phyloP scores from a whole-genome alignment of 805 yeast species.

The Ogataea henricii region DNA sequence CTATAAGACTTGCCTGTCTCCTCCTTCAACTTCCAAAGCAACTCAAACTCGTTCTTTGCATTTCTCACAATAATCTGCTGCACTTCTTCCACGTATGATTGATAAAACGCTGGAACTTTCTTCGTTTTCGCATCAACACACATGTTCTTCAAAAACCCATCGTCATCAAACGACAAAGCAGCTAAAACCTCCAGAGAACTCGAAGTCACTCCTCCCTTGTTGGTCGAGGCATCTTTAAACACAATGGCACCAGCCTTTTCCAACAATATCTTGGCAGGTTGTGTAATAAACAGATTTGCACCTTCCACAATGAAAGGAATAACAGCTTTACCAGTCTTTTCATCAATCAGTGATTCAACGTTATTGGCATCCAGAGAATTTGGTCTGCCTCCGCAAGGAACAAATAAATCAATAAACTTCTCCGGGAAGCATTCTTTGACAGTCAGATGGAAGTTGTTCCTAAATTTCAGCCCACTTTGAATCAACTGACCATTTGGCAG shows the following conservation, averaged over 20 bases:
- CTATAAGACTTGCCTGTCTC: conserved; percentile 63
- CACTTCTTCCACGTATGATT: conserved; percentile 80
- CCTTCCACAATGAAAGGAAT: conserved; percentile 95
- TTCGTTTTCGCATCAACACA: conserved; percentile 60
- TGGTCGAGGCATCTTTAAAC: conserved; percentile 95
- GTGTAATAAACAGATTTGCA: conserved; percentile 94
- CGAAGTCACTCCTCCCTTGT: conserved; percentile 98
- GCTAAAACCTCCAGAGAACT: conserved; percentile 95
- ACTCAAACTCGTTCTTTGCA: conserved; percentile 83
- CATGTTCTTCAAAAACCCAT: conserved; percentile 77
- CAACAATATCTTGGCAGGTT: conserved; percentile 82
- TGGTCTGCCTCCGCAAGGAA: conserved; percentile 99
- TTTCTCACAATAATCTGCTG: conserved; percentile 74
- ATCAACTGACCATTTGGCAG: conserved; percentile 78
- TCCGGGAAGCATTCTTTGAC: conserved; percentile 59
- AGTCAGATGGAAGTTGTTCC: conserved; percentile 86
- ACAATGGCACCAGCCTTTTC: conserved; percentile 86
- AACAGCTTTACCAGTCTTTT: conserved; percentile 70
- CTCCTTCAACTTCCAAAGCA: conserved; percentile 77
- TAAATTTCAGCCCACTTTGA: conserved; percentile 82
- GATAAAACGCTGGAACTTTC: conserved; percentile 70
- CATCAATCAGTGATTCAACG: conserved; percentile 69
- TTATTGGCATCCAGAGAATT: conserved; percentile 89
- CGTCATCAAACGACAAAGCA: conserved; percentile 87
- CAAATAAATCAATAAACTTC: conserved; percentile 76